Conservation (phyloP, 768 basidiomycete species). For the Leccinum uliginosum region DNA sequence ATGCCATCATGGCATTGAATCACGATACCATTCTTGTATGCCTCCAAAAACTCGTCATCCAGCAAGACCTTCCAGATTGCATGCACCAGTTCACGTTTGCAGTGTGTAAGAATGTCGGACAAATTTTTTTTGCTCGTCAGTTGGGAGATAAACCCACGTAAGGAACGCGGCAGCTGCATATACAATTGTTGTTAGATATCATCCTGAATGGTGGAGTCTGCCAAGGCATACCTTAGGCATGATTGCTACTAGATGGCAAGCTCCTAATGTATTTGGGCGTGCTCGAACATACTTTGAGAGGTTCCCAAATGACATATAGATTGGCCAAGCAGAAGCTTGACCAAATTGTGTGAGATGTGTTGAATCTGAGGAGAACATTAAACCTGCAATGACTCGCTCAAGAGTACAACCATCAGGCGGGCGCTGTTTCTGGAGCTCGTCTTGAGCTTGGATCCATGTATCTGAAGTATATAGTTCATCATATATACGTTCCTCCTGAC, state of each 20-base stretch:
- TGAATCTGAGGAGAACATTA: constrained; percentile 19
- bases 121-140: no score
- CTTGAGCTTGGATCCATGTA: constrained; percentile 18
- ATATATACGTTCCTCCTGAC: constrained; percentile 8
- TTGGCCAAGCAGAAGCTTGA: neutral
- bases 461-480: constrained; percentile 24
- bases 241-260: neutral
- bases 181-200: no score
- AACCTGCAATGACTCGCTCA: constrained; percentile 8
- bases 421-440: constrained; percentile 10
- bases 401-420: neutral
- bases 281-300: neutral
- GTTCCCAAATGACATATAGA: neutral
- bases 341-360: constrained; percentile 15
- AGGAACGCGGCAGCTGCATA: no score
- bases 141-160: no score
- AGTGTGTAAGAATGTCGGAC: no score
- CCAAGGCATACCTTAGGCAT: neutral
- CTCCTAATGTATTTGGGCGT: neutral
- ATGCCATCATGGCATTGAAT: no score
- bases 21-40: no score
- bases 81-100: no score
- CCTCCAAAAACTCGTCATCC: no score
- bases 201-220: no score
- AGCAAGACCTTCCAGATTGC: no score